Base-by-base conservation (phyloP, 495 filamentous ascomycete genomes). In the Bombardia bombarda region DNA sequence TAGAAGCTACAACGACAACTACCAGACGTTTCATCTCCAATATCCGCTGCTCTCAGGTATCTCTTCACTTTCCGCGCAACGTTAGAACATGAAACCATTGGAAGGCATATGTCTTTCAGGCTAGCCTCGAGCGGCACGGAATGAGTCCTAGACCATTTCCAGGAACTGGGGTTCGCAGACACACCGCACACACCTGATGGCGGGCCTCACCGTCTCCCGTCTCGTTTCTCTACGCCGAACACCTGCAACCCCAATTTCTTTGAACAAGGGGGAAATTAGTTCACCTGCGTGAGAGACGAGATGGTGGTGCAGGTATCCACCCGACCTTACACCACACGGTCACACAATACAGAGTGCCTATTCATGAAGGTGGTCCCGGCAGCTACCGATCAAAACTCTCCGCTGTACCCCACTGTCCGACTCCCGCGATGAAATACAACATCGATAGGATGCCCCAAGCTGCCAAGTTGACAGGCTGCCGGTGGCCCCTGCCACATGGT, bases 381-480 rank as follows among this genome's bases (percentile, higher is more conserved):
- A 60, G 46, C 41, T 57, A 41, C 57, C 54, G 57, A 55, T 46
- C 49, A 43, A 47, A 56, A 60, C 12, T 53, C 45, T 51, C 51
- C 53, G 49, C 49, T 46, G 45, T 51, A 49, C 46, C 47, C 53
- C 42, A 46, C 44, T 18, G 33, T 18, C 46, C 36, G 20, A 33
- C 43, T 48, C 24, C 50, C 42, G 43, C 28, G 37, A 38, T 38
- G 47, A 18, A 36, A 47, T 48, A 48, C 55, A 47, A 52, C 45
- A 33, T 48, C 18, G 20, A 42, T 23, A 35, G 17, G 18, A 19
- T 32, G 18, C 32, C 20, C 37, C 14, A 22, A 46, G 25, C 31
- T 36, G 9, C 33, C 33, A 41, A 42, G 34, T 30, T 39, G 23
- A 46, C 31, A 38, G 45, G 47, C 17, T 55, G 45, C 47, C 49